Evolutionary conservation across 1,284 basidiomycete genomes (phyloP), one percentile per base, ranked within the genome.

Genomic region (Leccinum angustisporum): DNA sequence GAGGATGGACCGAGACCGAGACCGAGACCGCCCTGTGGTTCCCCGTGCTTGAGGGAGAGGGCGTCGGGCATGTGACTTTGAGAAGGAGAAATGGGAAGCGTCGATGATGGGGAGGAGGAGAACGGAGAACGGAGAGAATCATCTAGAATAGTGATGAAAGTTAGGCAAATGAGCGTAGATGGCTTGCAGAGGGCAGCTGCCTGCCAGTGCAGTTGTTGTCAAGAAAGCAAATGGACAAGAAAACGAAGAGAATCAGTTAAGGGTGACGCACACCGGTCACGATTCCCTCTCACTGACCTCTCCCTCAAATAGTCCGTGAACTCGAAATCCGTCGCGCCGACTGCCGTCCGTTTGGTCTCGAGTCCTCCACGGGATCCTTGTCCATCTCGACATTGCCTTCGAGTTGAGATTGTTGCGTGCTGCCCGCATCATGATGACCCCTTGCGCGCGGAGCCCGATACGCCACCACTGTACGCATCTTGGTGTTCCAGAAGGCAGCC

Each of bases 241-340:
- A 50, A 50, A 25, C 30, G 30, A 30, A 30, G 30, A 30, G 30
- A 30, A 30, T 30, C 30, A 8, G 65, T 93, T 92, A 60, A 93
- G 70, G 1, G 91, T 92, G 33, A 93, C 77, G 64, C 85, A 86
- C 11, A 94, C 79, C 2, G 92, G 92, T 86, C 92, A 90, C 11
- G 70, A 64, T 4, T 87, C 83, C 58, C 83, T 76, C 2, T 83
- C 85, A 54, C 77, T 79, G 5, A 78, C 74, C 60, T 87, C 87
- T 0, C 92, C 92, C n/a, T n/a, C n/a, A n/a, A 92, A 65, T 87
- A 91, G 74, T 94, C 91, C 14, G 85, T 81, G 21, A 94, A 79
- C 75, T 94, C 92, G 69, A 94, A 94, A 71, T 94, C 92, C 4
- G 86, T 87, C 9, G 61, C 70, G 11, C 56, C 40, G 50, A 64